Percentiles rank a stretch among this genome's conserved stretches.
Evolutionary conservation across 176 grass and related monocot species (phyloP).

Genomic region (Phragmites australis): DNA sequence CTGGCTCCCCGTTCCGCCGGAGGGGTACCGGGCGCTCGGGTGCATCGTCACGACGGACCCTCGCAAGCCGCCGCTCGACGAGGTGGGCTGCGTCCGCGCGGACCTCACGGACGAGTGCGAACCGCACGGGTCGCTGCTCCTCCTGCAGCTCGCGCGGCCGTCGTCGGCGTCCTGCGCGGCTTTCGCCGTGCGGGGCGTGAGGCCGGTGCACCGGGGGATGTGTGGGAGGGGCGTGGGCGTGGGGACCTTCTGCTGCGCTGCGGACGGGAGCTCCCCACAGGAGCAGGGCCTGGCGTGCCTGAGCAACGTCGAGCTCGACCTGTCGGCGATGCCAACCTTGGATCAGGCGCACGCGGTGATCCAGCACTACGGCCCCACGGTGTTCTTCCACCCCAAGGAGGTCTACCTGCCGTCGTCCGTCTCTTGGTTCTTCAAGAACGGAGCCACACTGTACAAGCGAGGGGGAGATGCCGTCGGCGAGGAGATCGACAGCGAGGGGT

Average conservation of each 20-base stretch:
- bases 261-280: constrained; percentile 23
- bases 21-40: constrained; percentile 67
- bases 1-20: constrained; percentile 68
- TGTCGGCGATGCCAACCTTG: constrained; percentile 80
- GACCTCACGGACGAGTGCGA: constrained; percentile 75
- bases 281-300: constrained; percentile 56
- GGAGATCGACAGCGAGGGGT: constrained; percentile 52
- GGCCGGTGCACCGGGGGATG: constrained; percentile 63
- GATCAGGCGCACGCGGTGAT: constrained; percentile 84
- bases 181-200: constrained; percentile 56
- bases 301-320: constrained; percentile 65
- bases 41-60: constrained; percentile 48
- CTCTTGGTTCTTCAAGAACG: constrained; percentile 92
- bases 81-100: constrained; percentile 61
- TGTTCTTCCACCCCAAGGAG: constrained; percentile 89
- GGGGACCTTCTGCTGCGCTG: constrained; percentile 77
- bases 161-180: constrained; percentile 8
- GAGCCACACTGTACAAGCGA: constrained; percentile 56
- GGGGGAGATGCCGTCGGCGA: constrained; percentile 28
- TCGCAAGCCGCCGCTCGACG: constrained; percentile 51
- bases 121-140: constrained; percentile 48
- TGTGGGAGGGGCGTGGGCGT: constrained; percentile 43
- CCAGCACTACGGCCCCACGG: constrained; percentile 74
- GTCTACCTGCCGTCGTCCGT: constrained; percentile 90
- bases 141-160: constrained; percentile 39